Percentiles rank a stretch among this genome's conserved stretches.
phyloP scores from a whole-genome alignment of 345 rosid genomes.

The Turritis glabra region DNA sequence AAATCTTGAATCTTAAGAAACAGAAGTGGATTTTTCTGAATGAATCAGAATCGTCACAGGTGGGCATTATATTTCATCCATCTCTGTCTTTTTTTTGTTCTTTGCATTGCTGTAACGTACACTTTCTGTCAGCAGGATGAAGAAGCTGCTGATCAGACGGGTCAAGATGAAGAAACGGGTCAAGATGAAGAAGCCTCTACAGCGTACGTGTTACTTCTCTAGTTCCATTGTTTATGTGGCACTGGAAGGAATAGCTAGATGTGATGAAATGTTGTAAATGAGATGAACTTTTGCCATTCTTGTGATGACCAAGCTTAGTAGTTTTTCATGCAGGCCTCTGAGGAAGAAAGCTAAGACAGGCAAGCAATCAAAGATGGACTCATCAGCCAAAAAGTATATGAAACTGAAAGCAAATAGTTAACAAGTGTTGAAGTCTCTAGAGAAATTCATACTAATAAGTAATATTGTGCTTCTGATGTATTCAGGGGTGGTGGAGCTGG shows the following conservation, averaged over 20 bases:
- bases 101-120: conserved; percentile 21
- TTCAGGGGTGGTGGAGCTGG: conserved; percentile 64
- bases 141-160: conserved; percentile 47
- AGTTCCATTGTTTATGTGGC: conserved; percentile 8
- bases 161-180: conserved; percentile 46
- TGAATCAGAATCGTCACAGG: conserved; percentile 50
- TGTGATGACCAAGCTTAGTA: conserved; percentile 12
- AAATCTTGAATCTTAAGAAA: conserved; percentile 56
- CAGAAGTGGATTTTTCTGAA: conserved; percentile 61
- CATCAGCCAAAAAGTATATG: conserved; percentile 58
- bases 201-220: conserved; percentile 49
- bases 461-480: conserved; percentile 4
- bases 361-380: conserved; percentile 52
- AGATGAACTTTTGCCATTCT: conserved; percentile 3
- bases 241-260: conserved; percentile 7
- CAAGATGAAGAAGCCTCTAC: conserved; percentile 55
- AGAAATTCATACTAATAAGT: conserved; percentile 1
- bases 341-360: conserved; percentile 62
- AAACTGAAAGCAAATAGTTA: background rate
- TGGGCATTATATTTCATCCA: conserved; percentile 27
- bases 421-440: conserved; percentile 16
- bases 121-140: conserved; percentile 53
- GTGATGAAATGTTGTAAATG: conserved; percentile 23
- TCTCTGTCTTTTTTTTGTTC: background rate
- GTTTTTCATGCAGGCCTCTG: conserved; percentile 52